Percentiles rank a stretch among this genome's conserved stretches.
Evolutionary conservation across 805 yeast species (phyloP).

Genomic region (Kluyveromyces lactis): DNA sequence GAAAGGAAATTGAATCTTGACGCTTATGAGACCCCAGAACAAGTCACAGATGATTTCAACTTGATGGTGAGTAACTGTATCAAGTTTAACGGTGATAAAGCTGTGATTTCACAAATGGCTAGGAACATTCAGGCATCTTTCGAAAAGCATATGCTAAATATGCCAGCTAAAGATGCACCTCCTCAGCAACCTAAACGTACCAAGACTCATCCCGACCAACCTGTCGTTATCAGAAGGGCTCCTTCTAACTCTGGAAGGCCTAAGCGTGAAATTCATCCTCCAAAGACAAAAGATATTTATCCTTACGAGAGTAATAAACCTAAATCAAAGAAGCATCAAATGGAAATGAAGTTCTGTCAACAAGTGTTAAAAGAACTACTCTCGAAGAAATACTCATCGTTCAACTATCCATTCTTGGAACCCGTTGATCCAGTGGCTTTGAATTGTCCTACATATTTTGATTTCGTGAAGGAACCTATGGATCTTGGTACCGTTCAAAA

Average conservation of each 20-base stretch:
- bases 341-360: constrained; percentile 81
- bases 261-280: constrained; percentile 93
- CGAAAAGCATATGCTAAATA: constrained; percentile 84
- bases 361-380: constrained; percentile 73
- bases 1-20: constrained; percentile 66
- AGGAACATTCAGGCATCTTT: constrained; percentile 83
- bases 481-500: constrained; percentile 79
- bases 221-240: constrained; percentile 57
- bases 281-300: constrained; percentile 78
- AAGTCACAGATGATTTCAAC: constrained; percentile 69
- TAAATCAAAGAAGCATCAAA: constrained; percentile 81
- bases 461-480: constrained; percentile 88
- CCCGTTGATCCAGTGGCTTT: constrained; percentile 96
- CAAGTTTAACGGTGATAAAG: constrained; percentile 74
- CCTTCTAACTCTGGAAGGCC: constrained; percentile 77
- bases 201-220: constrained; percentile 26
- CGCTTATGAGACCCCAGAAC: constrained; percentile 65
- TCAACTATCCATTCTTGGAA: constrained; percentile 81
- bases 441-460: constrained; percentile 84
- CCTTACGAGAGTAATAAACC: constrained; percentile 75
- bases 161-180: constrained; percentile 59
- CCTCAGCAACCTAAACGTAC: constrained; percentile 25
- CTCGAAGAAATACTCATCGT: constrained; percentile 74
- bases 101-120: constrained; percentile 87
- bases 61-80: constrained; percentile 78